phyloP scores from a whole-genome alignment of 2,329 filamentous ascomycete genomes.

The Fusarium pseudonygamai region DNA sequence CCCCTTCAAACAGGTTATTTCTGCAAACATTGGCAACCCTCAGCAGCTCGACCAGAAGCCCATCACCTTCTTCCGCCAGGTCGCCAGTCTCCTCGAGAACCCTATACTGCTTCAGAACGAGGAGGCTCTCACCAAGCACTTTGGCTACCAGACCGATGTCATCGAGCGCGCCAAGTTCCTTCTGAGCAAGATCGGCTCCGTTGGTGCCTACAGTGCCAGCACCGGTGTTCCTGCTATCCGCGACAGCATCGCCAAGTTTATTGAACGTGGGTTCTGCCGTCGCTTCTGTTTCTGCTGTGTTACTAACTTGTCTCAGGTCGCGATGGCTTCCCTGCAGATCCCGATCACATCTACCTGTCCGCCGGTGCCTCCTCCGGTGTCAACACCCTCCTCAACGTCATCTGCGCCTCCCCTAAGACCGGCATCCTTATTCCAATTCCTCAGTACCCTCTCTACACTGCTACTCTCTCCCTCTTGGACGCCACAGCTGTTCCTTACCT shows the following conservation, averaged over 20 bases:
- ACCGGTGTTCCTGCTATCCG: constrained; percentile 88
- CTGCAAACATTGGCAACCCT: constrained; percentile 98
- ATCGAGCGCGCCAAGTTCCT: constrained; percentile 84
- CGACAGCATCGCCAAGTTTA: constrained; percentile 90
- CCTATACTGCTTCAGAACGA: constrained; percentile 84
- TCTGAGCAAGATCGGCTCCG: constrained; percentile 84
- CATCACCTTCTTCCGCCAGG: constrained; percentile 98
- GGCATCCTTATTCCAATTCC: constrained; percentile 95
- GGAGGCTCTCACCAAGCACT: constrained; percentile 75
- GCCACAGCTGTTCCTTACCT: constrained; percentile 92
- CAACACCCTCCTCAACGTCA: constrained; percentile 89
- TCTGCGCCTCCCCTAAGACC: constrained; percentile 79
- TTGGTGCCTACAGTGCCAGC: constrained; percentile 96
- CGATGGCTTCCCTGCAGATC: constrained; percentile 87
- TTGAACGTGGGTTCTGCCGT: constrained; percentile 72
- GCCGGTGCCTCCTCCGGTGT: constrained; percentile 93
- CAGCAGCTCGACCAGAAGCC: constrained; percentile 99
- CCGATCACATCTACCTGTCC: constrained; percentile 87
- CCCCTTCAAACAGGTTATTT: constrained; percentile 91
- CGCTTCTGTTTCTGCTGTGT: background rate
- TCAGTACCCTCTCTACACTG: constrained; percentile 97
- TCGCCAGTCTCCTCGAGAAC: constrained; percentile 92
- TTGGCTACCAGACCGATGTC: constrained; percentile 92
- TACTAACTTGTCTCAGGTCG: constrained; percentile 61
- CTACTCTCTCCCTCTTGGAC: constrained; percentile 85